phyloP scores from a whole-genome alignment of 768 basidiomycete species.

The Serendipita sp. region DNA sequence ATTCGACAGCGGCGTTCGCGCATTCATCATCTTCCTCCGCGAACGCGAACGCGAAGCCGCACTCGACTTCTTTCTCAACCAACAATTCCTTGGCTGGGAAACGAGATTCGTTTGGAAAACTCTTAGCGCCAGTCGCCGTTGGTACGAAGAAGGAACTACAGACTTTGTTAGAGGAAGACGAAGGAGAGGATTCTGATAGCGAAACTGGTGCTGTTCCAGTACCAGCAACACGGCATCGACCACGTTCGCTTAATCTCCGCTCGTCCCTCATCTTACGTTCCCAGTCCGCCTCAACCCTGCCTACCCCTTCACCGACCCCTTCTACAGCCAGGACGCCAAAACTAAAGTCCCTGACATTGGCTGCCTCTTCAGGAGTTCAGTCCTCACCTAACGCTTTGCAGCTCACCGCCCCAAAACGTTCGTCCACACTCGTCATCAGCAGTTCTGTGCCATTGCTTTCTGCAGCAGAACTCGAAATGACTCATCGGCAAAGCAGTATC shows the following conservation, averaged over 20 bases:
- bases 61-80: conserved; percentile 16
- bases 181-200: conserved; percentile 44
- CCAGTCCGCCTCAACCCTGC: conserved; percentile 10
- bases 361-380: conserved; percentile 13
- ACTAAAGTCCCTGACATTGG: conserved; percentile 38
- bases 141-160: conserved; percentile 67
- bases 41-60: conserved; percentile 13
- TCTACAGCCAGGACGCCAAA: conserved; percentile 25
- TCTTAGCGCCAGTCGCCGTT: conserved; percentile 39
- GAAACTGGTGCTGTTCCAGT: conserved; percentile 9
- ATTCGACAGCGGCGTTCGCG: conserved; percentile 3
- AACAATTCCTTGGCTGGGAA: conserved; percentile 37
- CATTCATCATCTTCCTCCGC: conserved; percentile 16
- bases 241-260: conserved; percentile 48
- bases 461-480: neutral
- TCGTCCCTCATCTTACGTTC: conserved; percentile 7
- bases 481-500: conserved; percentile 48
- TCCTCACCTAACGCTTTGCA: neutral
- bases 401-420: conserved; percentile 5
- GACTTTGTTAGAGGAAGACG: conserved; percentile 73
- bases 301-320: conserved; percentile 36
- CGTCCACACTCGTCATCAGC: conserved; percentile 4
- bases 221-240: conserved; percentile 37
- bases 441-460: neutral
- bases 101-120: conserved; percentile 67